Conservation (phyloP, 257 asterid genomes). For the Thymus mandschuricus region DNA sequence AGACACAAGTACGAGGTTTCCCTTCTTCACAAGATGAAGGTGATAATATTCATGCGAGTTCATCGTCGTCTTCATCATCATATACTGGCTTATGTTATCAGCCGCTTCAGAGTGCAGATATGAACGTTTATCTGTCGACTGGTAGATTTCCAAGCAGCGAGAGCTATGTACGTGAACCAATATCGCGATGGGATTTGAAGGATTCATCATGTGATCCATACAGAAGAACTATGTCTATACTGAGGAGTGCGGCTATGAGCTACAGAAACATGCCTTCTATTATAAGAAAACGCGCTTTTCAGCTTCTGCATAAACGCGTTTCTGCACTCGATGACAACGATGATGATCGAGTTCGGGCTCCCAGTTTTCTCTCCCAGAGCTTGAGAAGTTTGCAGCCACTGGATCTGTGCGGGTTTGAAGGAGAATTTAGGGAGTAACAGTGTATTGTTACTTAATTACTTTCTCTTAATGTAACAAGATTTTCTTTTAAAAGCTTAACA, state of each 20-base stretch:
- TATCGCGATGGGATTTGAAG: background rate
- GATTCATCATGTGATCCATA: conserved; percentile 6
- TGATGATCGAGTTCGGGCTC: conserved; percentile 20
- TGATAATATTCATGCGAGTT: background rate
- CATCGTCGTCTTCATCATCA: background rate
- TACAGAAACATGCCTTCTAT: conserved; percentile 44
- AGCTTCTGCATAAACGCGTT: conserved; percentile 1
- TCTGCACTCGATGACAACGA: conserved; percentile 12
- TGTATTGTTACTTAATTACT: too few species aligned
- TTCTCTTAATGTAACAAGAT: too few species aligned
- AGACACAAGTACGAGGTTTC: background rate
- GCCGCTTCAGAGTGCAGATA: conserved; percentile 35
- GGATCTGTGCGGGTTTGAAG: conserved; percentile 38
- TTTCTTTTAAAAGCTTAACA: background rate
- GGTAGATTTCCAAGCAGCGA: conserved; percentile 41
- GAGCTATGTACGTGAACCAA: conserved; percentile 27
- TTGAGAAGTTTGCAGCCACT: conserved; percentile 27
- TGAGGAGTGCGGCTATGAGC: conserved; percentile 42
- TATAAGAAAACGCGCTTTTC: conserved; percentile 39
- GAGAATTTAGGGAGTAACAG: conserved; percentile 25
- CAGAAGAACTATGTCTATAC: conserved; percentile 25
- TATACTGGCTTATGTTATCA: conserved; percentile 43
- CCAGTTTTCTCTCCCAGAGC: conserved; percentile 24
- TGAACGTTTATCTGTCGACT: conserved; percentile 27
- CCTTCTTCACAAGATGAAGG: background rate